Conservation (phyloP, 371 early-diverging fungal species). For the Circinella umbellata region DNA sequence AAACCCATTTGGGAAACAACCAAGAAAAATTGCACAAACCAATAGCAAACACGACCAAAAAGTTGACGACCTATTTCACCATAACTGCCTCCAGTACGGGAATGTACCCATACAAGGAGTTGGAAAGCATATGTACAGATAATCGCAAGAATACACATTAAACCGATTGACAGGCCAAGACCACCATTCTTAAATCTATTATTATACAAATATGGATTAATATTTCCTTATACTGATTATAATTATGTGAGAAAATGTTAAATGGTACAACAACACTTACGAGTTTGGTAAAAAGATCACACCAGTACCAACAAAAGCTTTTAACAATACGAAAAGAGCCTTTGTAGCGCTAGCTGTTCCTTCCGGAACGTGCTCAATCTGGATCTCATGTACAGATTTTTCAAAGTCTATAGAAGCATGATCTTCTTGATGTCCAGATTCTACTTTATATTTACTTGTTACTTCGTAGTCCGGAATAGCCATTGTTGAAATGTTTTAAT, state of each 20-base stretch:
- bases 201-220: background rate
- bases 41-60: slow-evolving; percentile 63
- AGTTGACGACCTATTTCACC: slow-evolving; percentile 78
- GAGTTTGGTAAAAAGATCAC: slow-evolving; percentile 71
- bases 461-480: slow-evolving; percentile 12
- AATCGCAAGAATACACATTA: slow-evolving; percentile 35
- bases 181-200: slow-evolving; percentile 44
- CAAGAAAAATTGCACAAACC: slow-evolving; percentile 64
- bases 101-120: slow-evolving; percentile 38
- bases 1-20: slow-evolving; percentile 72
- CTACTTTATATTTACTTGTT: slow-evolving; percentile 18
- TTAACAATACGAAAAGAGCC: slow-evolving; percentile 77
- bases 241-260: background rate
- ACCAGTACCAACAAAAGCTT: slow-evolving; percentile 82
- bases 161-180: slow-evolving; percentile 30
- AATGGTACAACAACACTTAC: slow-evolving; percentile 25
- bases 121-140: slow-evolving; percentile 36
- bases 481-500: background rate
- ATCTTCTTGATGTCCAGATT: slow-evolving; percentile 18
- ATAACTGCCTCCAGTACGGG: slow-evolving; percentile 67
- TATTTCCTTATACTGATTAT: slow-evolving; percentile 2
- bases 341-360: slow-evolving; percentile 62
- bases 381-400: slow-evolving; percentile 22
- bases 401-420: slow-evolving; percentile 20
- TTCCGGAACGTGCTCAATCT: slow-evolving; percentile 30